These are phyloP conservation scores for Fusarium nisikadoi DNA, from an alignment of 2,329 filamentous ascomycete genomes.

Conservation along the genomic window DNA sequence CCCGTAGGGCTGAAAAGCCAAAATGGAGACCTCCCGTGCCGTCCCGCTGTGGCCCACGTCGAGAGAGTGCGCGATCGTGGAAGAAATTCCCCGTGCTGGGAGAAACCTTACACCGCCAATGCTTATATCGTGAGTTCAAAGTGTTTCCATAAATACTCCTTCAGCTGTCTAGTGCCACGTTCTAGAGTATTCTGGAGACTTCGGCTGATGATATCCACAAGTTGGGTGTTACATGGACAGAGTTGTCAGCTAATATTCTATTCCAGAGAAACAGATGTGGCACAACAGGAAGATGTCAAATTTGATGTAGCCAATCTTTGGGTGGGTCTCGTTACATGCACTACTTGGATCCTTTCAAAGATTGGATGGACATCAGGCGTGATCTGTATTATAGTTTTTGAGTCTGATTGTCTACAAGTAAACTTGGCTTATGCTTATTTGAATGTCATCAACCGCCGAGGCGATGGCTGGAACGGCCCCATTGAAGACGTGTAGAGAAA, in stretches of 20 bases:
- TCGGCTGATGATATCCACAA: slow-evolving; percentile 14
- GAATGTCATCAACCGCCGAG: too few species aligned
- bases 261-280: neutral
- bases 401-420: neutral
- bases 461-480: neutral
- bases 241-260: neutral
- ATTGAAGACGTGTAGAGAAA: neutral
- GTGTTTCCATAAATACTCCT: slow-evolving; percentile 8
- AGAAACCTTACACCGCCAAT: slow-evolving; percentile 32
- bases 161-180: slow-evolving; percentile 14
- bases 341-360: neutral
- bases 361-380: neutral
- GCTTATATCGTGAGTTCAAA: slow-evolving; percentile 15
- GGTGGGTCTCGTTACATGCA: rapidly evolving
- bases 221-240: neutral
- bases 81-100: neutral
- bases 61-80: slow-evolving; percentile 6
- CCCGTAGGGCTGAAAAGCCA: slow-evolving; percentile 26
- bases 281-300: neutral
- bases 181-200: neutral
- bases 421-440: too few species aligned
- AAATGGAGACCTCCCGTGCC: slow-evolving; percentile 8
- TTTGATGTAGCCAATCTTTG: neutral
- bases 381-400: neutral
- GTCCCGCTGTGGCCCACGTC: slow-evolving; percentile 22